Evolutionary conservation across 2,329 filamentous ascomycete species (phyloP).

Genomic region (Fusarium penzigii): DNA sequence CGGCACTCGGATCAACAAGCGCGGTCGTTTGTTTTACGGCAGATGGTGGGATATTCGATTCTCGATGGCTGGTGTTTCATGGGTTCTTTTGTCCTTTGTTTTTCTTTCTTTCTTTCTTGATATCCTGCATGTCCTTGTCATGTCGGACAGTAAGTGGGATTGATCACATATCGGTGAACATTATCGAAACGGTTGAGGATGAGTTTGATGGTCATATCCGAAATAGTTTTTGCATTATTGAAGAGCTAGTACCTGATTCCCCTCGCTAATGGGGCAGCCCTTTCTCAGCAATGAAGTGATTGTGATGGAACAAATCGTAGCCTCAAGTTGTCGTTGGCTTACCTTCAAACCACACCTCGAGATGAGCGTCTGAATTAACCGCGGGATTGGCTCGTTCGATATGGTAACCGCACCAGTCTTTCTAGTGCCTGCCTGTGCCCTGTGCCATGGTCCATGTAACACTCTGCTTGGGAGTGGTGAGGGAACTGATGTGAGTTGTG

Average conservation of each 20-base stretch:
- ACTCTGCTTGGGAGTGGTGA: neutral
- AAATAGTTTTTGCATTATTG: neutral
- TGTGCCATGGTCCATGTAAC: conserved; percentile 5
- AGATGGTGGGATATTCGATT: neutral
- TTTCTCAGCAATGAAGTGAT: conserved; percentile 18
- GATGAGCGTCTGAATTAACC: conserved; percentile 24
- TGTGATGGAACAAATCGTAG: conserved; percentile 11
- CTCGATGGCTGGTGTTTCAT: neutral
- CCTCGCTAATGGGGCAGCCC: neutral
- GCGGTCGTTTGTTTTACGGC: neutral
- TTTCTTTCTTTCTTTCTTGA: neutral
- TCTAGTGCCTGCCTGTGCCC: conserved; percentile 18
- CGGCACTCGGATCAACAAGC: conserved; percentile 8
- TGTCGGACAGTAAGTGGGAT: too few relatives aligned
- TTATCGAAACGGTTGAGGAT: too few relatives aligned
- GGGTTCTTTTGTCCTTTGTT: neutral
- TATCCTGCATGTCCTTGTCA: too few relatives aligned
- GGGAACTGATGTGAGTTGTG: conserved; percentile 15
- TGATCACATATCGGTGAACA: too few relatives aligned
- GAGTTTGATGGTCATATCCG: too few relatives aligned
- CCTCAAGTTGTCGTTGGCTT: conserved; percentile 24
- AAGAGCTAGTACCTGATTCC: neutral
- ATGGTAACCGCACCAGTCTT: conserved; percentile 20
- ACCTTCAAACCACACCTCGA: conserved; percentile 13
- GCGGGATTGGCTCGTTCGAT: conserved; percentile 23